A percentile compares a stretch with the other conserved stretches of the same genome.
Conservation (phyloP, 2,329 filamentous ascomycete genomes). For the Nemania sp. region DNA sequence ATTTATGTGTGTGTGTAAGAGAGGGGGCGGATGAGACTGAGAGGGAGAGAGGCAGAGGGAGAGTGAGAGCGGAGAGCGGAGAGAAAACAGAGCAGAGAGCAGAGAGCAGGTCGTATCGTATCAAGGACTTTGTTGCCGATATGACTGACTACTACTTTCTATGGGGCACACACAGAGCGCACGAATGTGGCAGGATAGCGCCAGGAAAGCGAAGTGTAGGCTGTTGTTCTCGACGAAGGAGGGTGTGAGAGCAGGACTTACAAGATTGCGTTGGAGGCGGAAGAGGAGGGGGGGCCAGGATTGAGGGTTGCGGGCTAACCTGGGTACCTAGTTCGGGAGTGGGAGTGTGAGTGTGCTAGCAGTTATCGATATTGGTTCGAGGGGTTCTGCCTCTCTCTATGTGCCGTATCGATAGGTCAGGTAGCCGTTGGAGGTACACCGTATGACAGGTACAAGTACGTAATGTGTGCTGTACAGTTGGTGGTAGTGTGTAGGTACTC, state of each 20-base stretch:
- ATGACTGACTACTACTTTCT: constrained; percentile 7
- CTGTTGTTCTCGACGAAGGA: constrained; percentile 29
- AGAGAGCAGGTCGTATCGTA: no score
- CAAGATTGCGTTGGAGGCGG: constrained; percentile 5
- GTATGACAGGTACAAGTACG: no score
- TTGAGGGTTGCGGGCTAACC: neutral
- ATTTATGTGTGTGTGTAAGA: neutral
- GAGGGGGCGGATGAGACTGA: neutral
- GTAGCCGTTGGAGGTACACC: neutral
- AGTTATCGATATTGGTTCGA: constrained; percentile 3
- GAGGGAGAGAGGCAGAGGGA: no score
- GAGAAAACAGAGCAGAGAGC: no score
- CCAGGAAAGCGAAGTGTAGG: constrained; percentile 18
- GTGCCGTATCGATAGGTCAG: neutral
- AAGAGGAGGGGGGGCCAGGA: neutral
- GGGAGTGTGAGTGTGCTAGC: neutral
- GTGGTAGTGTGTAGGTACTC: no score
- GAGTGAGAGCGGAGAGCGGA: no score
- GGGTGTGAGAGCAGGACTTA: neutral
- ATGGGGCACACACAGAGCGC: constrained; percentile 4
- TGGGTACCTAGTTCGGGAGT: no score
- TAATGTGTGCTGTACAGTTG: no score
- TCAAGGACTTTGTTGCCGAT: constrained; percentile 9
- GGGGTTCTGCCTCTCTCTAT: neutral
- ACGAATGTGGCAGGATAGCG: constrained; percentile 28